A percentile compares a stretch with the other conserved stretches of the same genome.
Evolutionary conservation across 805 yeast genomes (phyloP).

Genomic region (Wickerhamomyces bovis): DNA sequence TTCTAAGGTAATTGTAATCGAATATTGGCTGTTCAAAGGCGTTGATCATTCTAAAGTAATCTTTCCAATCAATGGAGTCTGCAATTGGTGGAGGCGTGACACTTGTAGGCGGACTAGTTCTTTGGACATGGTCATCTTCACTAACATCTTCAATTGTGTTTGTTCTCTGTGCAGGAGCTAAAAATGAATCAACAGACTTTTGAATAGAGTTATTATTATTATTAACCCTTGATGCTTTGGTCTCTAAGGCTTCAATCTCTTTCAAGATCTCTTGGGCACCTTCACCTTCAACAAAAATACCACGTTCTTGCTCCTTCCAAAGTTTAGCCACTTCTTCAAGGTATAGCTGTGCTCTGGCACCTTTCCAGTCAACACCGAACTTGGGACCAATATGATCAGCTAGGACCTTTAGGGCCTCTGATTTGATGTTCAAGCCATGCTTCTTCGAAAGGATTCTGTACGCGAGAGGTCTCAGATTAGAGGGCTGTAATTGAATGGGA

Average conservation of each 20-base stretch:
- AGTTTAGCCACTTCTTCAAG: conserved; percentile 71
- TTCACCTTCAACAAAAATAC: conserved; percentile 75
- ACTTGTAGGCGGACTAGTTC: conserved; percentile 22
- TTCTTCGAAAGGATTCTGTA: conserved; percentile 86
- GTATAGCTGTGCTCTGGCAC: conserved; percentile 51
- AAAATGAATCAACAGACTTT: not conserved
- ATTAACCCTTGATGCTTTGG: conserved; percentile 7
- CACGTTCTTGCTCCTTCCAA: conserved; percentile 90
- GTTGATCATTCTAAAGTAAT: conserved; percentile 61
- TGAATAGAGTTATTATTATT: not conserved
- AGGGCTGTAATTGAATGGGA: conserved; percentile 74
- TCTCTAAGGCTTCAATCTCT: conserved; percentile 38
- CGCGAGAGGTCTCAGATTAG: conserved; percentile 85
- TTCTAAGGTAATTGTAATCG: conserved; percentile 53
- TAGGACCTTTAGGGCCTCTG: conserved; percentile 69
- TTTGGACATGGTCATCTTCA: conserved; percentile 4
- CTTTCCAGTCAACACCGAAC: conserved; percentile 86
- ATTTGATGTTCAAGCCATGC: conserved; percentile 84
- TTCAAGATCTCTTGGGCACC: conserved; percentile 58
- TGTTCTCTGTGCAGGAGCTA: conserved; percentile 2
- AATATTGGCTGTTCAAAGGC: conserved; percentile 61
- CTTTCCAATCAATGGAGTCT: conserved; percentile 54
- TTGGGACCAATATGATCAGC: conserved; percentile 70
- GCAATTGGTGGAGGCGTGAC: conserved; percentile 22
- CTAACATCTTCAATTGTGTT: conserved; percentile 16